Conservation (phyloP, 1,284 basidiomycete species). For the Melampsora americana region DNA sequence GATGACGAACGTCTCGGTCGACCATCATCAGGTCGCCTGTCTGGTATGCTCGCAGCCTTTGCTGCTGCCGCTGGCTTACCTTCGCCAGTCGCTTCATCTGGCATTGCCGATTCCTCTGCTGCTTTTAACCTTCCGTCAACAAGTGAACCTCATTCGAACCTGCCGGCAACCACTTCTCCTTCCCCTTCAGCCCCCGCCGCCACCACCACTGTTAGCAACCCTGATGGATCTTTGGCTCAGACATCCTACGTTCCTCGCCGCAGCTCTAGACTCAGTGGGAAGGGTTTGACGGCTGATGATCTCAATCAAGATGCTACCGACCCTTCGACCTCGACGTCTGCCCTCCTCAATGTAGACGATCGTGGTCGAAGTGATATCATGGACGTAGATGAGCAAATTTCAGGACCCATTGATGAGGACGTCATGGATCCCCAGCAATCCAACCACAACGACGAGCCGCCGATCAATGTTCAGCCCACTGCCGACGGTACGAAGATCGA, state of each 20-base stretch:
- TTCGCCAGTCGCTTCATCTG: constrained; percentile 50
- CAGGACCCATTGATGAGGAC: constrained; percentile 38
- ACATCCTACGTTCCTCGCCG: constrained; percentile 30
- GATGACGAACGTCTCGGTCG: constrained; percentile 49
- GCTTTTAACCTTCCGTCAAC: constrained; percentile 48
- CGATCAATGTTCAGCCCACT: constrained; percentile 43
- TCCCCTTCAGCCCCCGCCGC: constrained; percentile 29
- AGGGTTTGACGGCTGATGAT: constrained; percentile 43
- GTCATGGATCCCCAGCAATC: constrained; percentile 2
- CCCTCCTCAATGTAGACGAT: constrained; percentile 32
- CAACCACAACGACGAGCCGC: constrained; percentile 31
- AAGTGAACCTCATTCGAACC: constrained; percentile 47
- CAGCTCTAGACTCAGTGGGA: constrained; percentile 40
- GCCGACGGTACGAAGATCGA: constrained; percentile 83
- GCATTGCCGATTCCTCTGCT: constrained; percentile 44
- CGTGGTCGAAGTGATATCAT: constrained; percentile 20
- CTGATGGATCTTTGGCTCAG: constrained; percentile 42
- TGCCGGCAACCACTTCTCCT: constrained; percentile 52
- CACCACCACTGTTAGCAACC: constrained; percentile 52
- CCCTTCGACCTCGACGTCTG: constrained; percentile 22
- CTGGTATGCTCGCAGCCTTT: constrained; percentile 84
- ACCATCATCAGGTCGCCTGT: constrained; percentile 59
- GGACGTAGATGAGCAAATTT: constrained; percentile 35
- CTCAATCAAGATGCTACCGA: constrained; percentile 21
- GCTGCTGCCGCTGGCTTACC: constrained; percentile 61